Conservation (phyloP, 441 rosid species). For the Metrosideros polymorpha region DNA sequence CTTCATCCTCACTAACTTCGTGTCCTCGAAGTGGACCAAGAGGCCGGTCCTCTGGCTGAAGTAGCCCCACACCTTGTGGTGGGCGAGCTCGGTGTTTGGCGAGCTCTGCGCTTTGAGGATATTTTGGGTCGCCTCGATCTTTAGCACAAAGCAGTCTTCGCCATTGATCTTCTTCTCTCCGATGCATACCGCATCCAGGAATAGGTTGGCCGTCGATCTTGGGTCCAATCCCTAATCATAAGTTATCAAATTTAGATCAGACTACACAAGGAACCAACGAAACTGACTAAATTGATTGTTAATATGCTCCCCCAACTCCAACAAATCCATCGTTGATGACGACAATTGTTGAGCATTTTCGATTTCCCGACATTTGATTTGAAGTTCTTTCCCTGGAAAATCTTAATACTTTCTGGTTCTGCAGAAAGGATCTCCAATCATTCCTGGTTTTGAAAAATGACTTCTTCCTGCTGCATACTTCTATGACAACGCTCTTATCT, state of each 20-base stretch:
- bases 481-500: background rate
- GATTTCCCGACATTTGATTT: background rate
- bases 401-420: background rate
- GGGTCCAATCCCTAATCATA: constrained; percentile 72
- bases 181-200: constrained; percentile 58
- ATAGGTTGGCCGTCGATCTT: constrained; percentile 64
- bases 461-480: background rate
- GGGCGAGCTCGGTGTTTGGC: constrained; percentile 56
- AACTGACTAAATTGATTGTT: background rate
- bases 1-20: constrained; percentile 71
- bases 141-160: constrained; percentile 71
- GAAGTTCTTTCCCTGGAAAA: background rate
- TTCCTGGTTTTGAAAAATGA: background rate
- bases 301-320: background rate
- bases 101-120: constrained; percentile 61
- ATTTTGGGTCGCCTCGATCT: constrained; percentile 44
- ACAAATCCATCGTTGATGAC: background rate
- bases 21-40: constrained; percentile 56
- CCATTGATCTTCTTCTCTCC: constrained; percentile 46
- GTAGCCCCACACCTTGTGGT: constrained; percentile 81
- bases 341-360: background rate
- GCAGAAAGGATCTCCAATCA: background rate
- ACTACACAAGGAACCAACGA: background rate
- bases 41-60: constrained; percentile 87
- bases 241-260: background rate